These are phyloP conservation scores for Ascochyta koolunga DNA, from an alignment of 2,329 filamentous ascomycete genomes.

Conservation along the genomic window DNA sequence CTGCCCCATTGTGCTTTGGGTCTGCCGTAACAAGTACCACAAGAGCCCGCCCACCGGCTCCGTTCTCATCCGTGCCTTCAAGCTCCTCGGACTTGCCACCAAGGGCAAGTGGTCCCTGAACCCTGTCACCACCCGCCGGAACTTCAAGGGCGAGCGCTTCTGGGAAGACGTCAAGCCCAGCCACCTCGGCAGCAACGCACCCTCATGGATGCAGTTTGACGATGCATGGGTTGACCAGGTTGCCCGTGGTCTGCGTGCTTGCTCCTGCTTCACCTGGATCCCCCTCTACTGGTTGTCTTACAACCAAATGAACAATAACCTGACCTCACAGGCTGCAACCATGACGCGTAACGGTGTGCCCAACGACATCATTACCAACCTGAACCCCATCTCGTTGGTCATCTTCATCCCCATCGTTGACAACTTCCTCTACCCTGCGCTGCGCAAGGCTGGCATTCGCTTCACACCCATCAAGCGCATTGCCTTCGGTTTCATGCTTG, in stretches of 20 bases:
- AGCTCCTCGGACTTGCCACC: slow-evolving; percentile 65
- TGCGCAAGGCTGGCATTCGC: slow-evolving; percentile 54
- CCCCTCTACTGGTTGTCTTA: slow-evolving; percentile 55
- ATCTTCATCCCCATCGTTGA: slow-evolving; percentile 63
- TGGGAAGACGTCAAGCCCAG: slow-evolving; percentile 75
- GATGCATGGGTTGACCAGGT: slow-evolving; percentile 76
- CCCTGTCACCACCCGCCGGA: slow-evolving; percentile 63
- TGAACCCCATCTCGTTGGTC: slow-evolving; percentile 61
- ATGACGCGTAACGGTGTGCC: slow-evolving; percentile 60
- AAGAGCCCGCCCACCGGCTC: slow-evolving; percentile 72
- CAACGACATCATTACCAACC: slow-evolving; percentile 62
- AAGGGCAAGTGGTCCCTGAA: slow-evolving; percentile 69
- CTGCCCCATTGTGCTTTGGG: slow-evolving; percentile 66
- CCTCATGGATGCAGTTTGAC: slow-evolving; percentile 80
- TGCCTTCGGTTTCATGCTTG: slow-evolving; percentile 57
- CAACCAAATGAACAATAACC: slow-evolving; percentile 62
- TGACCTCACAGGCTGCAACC: slow-evolving; percentile 62
- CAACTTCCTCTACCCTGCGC: slow-evolving; percentile 57
- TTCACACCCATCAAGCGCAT: slow-evolving; percentile 63
- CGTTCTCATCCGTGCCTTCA: slow-evolving; percentile 70
- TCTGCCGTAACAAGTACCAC: slow-evolving; percentile 67
- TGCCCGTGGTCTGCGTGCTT: slow-evolving; percentile 47
- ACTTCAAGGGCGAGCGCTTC: slow-evolving; percentile 63
- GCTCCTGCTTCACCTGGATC: slow-evolving; percentile 61
- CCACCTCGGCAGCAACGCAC: slow-evolving; percentile 62